Base-by-base conservation (phyloP, 2,329 filamentous ascomycete species). In the Mycocentrospora acerina region DNA sequence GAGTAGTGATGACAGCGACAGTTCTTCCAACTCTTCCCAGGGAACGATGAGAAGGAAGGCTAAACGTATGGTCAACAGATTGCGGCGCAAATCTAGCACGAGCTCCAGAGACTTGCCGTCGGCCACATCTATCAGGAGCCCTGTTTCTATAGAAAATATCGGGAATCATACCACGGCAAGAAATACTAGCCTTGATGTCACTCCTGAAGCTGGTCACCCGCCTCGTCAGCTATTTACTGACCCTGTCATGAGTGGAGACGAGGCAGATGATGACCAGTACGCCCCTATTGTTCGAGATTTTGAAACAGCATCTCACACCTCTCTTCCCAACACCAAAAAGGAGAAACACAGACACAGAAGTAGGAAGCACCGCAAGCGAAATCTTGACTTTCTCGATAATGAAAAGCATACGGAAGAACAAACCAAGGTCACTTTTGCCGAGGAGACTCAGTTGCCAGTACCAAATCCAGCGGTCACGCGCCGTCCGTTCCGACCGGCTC, bases 31-130 rank as follows among this genome's bases (percentile, higher is more conserved):
- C 24, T 88, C 39, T 3, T 59, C 85, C 2, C 80, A 82, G 46
- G 89, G 84, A 2, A 86, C 88, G 11, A 82, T 85, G 2, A 87
- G 85, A 59, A 82, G 82, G 39, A 83, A 83, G 43, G 81, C 94
- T 65, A 88, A 83, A 67, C 78, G 85, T 51, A 86, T 85, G 16
- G 83, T 95, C 55, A 84, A 82, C 42, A 75, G 83, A 36, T 81
- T 81, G 57, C 82, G 81, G 49, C 83, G 87, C 67, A 94, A 91
- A 74, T 90, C 86, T 0, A 91, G 85, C 51, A 74, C 78, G 24
- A 81, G 81, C 56, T 90, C 83, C 16, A 79, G 80, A 44, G 85
- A 88, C 11, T 80, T 76, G 2, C 65, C 64, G 12, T 73, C 71
- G 3, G 56, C 67, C 4, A 66, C 69, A 3, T 75, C 75, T 4